Evolutionary conservation across 257 asterid species (phyloP).

Genomic region (Capsicum rhomboideum): DNA sequence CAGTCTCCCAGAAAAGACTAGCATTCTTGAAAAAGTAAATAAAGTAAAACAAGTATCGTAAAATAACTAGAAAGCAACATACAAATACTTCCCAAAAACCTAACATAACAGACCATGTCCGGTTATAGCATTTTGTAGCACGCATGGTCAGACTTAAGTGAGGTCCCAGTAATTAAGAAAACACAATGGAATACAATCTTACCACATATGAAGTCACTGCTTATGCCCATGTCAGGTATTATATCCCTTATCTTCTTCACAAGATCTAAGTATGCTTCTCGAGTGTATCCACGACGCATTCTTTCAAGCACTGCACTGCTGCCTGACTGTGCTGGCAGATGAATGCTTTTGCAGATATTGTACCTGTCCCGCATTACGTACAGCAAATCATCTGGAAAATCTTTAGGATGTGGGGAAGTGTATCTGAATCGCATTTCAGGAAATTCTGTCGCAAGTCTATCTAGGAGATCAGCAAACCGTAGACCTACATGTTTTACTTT

Average conservation of each 20-base stretch:
- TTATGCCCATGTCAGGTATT: conserved; percentile 87
- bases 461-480: conserved; percentile 91
- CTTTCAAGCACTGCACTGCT: conserved; percentile 76
- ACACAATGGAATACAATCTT: conserved; percentile 18
- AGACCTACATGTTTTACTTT: conserved; percentile 80
- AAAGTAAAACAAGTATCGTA: neutral
- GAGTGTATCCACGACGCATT: conserved; percentile 93
- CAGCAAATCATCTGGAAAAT: conserved; percentile 84
- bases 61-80: neutral
- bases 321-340: conserved; percentile 96
- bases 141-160: neutral
- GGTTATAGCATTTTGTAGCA: neutral
- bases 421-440: conserved; percentile 97
- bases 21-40: neutral
- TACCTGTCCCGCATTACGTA: conserved; percentile 83
- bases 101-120: neutral
- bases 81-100: neutral
- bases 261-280: conserved; percentile 85
- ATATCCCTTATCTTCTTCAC: conserved; percentile 61
- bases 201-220: conserved; percentile 98
- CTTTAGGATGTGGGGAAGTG: conserved; percentile 99
- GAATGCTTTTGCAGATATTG: conserved; percentile 90
- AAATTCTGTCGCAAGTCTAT: conserved; percentile 70
- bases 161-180: neutral
- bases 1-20: neutral